Percentiles rank a stretch among this genome's conserved stretches.
Conservation (phyloP, 148 eudicot genomes). For the Camellia lanceoleosa region DNA sequence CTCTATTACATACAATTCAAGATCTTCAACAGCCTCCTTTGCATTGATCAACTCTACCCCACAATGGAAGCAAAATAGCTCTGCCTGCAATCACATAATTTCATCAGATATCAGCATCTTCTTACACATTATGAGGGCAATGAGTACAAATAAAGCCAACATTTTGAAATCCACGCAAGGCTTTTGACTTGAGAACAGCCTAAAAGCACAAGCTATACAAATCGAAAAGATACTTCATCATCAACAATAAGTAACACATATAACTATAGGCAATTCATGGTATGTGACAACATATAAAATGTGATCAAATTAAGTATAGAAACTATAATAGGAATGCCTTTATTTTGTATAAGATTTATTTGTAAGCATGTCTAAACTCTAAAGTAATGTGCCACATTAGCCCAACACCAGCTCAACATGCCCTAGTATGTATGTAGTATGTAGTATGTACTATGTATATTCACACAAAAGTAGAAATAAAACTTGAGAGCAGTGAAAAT, state of each 20-base stretch:
- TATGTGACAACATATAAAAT: background rate
- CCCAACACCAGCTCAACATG: background rate
- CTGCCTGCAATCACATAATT: slow-evolving; percentile 51
- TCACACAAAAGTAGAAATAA: background rate
- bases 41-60: slow-evolving; percentile 47
- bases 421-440: background rate
- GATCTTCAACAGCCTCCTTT: slow-evolving; percentile 45
- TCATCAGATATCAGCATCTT: slow-evolving; percentile 13
- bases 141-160: background rate
- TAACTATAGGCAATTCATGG: background rate
- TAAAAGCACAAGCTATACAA: background rate
- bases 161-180: background rate
- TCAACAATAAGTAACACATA: background rate
- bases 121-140: background rate
- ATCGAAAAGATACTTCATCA: background rate
- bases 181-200: background rate
- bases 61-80: slow-evolving; percentile 54
- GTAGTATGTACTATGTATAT: background rate
- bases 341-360: background rate
- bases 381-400: background rate
- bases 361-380: background rate
- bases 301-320: background rate
- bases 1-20: slow-evolving; percentile 27
- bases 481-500: background rate
- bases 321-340: background rate